Percentiles rank a stretch among this genome's conserved stretches.
These are phyloP conservation scores for Thoreauomyces humboldtii DNA, from an alignment of 192 early-diverging fungal genomes.

Conservation along the genomic window DNA sequence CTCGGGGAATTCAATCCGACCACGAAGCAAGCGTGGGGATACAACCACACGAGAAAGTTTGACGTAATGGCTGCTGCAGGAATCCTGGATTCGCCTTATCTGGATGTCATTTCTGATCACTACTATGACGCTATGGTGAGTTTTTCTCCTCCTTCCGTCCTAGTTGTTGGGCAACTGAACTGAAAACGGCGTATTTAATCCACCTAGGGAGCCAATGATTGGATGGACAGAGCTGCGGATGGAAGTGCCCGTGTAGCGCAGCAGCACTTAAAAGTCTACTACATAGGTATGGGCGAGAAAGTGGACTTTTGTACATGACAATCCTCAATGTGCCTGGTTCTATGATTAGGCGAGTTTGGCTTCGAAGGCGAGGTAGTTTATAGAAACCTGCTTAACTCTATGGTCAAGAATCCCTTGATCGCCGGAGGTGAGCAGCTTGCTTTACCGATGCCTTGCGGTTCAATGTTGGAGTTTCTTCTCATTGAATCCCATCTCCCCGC, in stretches of 20 bases:
- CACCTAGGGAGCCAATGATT: neutral
- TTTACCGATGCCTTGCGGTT: too few species aligned
- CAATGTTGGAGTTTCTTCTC: too few species aligned
- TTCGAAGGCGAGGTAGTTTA: neutral
- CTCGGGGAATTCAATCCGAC: neutral
- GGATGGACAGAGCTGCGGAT: too few species aligned
- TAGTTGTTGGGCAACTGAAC: neutral
- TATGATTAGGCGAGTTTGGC: neutral
- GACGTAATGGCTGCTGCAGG: neutral
- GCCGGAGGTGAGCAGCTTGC: too few species aligned
- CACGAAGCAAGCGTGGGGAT: neutral
- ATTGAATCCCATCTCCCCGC: too few species aligned
- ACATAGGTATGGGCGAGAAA: too few species aligned
- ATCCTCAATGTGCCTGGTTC: too few species aligned
- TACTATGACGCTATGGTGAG: neutral
- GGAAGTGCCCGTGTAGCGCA: too few species aligned
- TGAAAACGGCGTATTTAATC: neutral
- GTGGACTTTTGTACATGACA: too few species aligned
- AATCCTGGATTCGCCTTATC: neutral
- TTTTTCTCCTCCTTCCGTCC: neutral
- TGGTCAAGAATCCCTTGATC: too few species aligned
- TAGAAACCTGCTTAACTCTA: neutral
- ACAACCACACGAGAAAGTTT: neutral
- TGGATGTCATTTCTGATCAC: constrained; percentile 14
- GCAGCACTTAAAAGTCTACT: too few species aligned